phyloP scores from a whole-genome alignment of 2,329 filamentous ascomycete species.

The Metarhizium robertsii region DNA sequence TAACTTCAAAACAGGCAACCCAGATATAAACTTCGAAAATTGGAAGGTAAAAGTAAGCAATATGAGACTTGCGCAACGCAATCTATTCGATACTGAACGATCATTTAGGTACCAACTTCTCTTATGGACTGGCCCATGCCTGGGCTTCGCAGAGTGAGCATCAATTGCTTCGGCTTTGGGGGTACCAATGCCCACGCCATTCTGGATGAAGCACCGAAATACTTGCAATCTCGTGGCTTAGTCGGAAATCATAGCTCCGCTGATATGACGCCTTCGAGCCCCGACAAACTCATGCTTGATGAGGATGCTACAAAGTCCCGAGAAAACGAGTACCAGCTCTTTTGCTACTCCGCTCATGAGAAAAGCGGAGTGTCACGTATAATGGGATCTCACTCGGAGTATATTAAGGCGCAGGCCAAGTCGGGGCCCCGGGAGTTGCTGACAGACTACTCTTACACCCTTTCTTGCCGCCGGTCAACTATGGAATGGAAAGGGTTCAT shows the following conservation, averaged over 20 bases:
- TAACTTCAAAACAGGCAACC: conserved; percentile 38
- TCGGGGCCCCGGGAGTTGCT: conserved; percentile 14
- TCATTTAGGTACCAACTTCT: conserved; percentile 27
- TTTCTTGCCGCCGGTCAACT: conserved; percentile 33
- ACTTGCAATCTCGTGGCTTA: conserved; percentile 25
- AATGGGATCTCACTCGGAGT: conserved; percentile 23
- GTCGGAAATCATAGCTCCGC: conserved; percentile 26
- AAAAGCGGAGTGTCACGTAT: conserved; percentile 28
- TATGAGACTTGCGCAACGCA: neutral
- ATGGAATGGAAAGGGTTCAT: conserved; percentile 33
- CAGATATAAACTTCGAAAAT: conserved; percentile 34
- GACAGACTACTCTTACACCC: conserved; percentile 35
- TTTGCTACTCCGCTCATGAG: conserved; percentile 35
- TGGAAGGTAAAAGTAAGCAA: conserved; percentile 35
- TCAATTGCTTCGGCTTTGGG: conserved; percentile 51
- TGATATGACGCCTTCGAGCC: neutral
- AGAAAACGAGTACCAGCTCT: conserved; percentile 22
- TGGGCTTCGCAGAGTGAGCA: conserved; percentile 37
- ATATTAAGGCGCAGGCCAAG: conserved; percentile 15
- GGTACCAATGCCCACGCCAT: conserved; percentile 47
- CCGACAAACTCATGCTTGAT: neutral
- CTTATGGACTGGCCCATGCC: conserved; percentile 33
- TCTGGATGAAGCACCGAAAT: conserved; percentile 36
- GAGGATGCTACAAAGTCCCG: neutral
- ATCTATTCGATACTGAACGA: neutral